Evolutionary conservation across 495 filamentous ascomycete species (phyloP).

Genomic region (Trichoderma orchidacearum): DNA sequence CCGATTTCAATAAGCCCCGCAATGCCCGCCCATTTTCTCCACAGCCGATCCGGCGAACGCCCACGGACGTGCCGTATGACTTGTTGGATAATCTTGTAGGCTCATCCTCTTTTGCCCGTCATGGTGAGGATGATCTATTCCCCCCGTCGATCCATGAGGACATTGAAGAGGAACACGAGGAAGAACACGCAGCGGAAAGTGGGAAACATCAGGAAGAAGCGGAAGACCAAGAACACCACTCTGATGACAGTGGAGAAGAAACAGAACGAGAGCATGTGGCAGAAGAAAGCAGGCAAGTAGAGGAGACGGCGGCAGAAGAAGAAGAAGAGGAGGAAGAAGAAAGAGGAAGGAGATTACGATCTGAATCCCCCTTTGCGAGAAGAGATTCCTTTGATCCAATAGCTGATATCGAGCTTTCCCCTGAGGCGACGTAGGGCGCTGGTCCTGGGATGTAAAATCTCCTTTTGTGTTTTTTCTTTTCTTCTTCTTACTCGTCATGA

Average conservation of each 20-base stretch:
- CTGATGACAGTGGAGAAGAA: constrained; percentile 3
- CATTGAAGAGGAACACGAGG: constrained; percentile 4
- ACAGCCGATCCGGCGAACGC: constrained; percentile 26
- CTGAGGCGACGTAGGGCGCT: not conserved
- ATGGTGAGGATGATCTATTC: constrained; percentile 6
- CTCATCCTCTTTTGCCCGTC: not conserved
- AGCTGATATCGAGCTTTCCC: not conserved
- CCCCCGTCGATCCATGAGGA: constrained; percentile 13
- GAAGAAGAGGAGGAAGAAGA: not conserved
- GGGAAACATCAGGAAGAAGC: constrained; percentile 9
- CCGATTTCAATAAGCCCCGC: constrained; percentile 29
- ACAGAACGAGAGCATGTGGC: constrained; percentile 4
- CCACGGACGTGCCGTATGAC: constrained; percentile 13
- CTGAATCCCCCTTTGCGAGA: not conserved
- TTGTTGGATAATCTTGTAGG: constrained; percentile 4
- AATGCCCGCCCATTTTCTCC: constrained; percentile 40
- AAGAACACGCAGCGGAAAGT: constrained; percentile 8
- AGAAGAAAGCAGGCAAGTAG: not conserved
- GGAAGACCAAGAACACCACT: constrained; percentile 2
- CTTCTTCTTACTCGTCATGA: not conserved
- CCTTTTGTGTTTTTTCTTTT: not conserved
- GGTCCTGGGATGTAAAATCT: not conserved
- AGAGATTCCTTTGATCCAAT: not conserved
- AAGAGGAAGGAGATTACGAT: not conserved
- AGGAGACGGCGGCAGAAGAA: no score